Percentiles rank a stretch among this genome's conserved stretches.
Evolutionary conservation across 2,329 filamentous ascomycete genomes (phyloP).

Genomic region (Fusarium bulbicola): DNA sequence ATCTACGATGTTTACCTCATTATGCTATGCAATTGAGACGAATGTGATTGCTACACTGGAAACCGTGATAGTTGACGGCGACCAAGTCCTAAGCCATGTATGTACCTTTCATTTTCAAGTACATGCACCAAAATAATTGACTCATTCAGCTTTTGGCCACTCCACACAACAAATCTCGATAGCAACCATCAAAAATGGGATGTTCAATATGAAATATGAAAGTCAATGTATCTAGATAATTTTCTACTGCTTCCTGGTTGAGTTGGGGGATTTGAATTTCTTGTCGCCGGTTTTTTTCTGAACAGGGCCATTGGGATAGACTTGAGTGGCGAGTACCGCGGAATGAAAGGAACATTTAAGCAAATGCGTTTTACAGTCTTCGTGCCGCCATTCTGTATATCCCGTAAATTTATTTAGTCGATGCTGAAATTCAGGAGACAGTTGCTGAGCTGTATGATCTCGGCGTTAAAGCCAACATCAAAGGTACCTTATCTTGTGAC

Average conservation of each 20-base stretch:
- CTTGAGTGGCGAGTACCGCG: not conserved
- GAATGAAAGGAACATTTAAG: not conserved
- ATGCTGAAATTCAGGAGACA: not conserved
- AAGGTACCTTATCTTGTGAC: too few relatives aligned
- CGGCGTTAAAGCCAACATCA: too few relatives aligned
- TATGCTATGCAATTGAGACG: not conserved
- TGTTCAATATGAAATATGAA: not conserved
- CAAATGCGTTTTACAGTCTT: not conserved
- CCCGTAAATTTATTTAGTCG: not conserved
- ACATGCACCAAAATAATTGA: not conserved
- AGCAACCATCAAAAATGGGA: not conserved
- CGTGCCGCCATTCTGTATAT: not conserved
- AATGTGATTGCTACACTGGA: not conserved
- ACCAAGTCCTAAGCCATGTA: not conserved
- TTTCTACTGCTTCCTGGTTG: not conserved
- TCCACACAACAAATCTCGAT: not conserved
- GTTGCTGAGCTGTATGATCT: not conserved
- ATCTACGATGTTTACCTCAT: slow-evolving; percentile 11
- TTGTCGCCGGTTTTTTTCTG: not conserved
- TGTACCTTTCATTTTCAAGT: not conserved
- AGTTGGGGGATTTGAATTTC: not conserved
- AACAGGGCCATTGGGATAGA: not conserved
- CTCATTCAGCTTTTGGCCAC: not conserved
- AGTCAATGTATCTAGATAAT: not conserved
- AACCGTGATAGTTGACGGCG: not conserved